Percentiles rank a stretch among this genome's conserved stretches.
phyloP scores from a whole-genome alignment of 108 stramenopile genomes.

The Cafeteria roenbergensis region DNA sequence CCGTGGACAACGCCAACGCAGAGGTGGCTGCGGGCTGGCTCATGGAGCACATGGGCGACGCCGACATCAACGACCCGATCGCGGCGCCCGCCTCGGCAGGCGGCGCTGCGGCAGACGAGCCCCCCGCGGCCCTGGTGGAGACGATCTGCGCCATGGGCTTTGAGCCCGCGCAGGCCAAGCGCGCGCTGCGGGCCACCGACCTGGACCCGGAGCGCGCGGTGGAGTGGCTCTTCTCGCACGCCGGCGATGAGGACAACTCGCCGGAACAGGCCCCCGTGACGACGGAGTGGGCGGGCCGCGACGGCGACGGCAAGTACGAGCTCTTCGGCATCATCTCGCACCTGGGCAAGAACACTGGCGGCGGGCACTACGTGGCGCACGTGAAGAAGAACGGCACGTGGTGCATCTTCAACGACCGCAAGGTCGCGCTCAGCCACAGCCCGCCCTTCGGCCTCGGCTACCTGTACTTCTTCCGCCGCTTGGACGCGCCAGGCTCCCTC shows the following conservation, averaged over 20 bases:
- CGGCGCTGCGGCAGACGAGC: too few relatives aligned
- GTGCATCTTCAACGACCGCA: slow-evolving; percentile 95
- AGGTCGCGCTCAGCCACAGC: slow-evolving; percentile 68
- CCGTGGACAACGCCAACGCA: slow-evolving; percentile 66
- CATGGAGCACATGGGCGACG: slow-evolving; percentile 79
- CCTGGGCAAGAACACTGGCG: slow-evolving; percentile 85
- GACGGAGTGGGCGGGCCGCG: slow-evolving; percentile 19
- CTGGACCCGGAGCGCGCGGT: slow-evolving; percentile 78
- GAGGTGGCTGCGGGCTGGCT: slow-evolving; percentile 96
- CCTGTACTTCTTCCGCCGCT: slow-evolving; percentile 67
- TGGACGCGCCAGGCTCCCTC: too few relatives aligned
- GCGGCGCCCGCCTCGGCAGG: slow-evolving; percentile 26
- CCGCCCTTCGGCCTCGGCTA: slow-evolving; percentile 74
- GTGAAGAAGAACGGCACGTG: slow-evolving; percentile 71
- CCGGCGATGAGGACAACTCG: slow-evolving; percentile 45
- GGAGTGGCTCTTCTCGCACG: slow-evolving; percentile 91
- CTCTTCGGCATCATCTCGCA: slow-evolving; percentile 84
- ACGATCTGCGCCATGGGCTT: slow-evolving; percentile 71
- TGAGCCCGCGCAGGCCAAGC: slow-evolving; percentile 68
- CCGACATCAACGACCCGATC: slow-evolving; percentile 87
- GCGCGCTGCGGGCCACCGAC: slow-evolving; percentile 62
- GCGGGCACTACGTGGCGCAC: slow-evolving; percentile 96
- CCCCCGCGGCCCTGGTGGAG: slow-evolving; percentile 59
- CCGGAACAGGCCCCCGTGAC: too few relatives aligned
- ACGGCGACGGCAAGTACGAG: slow-evolving; percentile 70